These are phyloP conservation scores for Zygotorulaspora danielsina DNA, from an alignment of 805 yeast genomes.

Conservation along the genomic window DNA sequence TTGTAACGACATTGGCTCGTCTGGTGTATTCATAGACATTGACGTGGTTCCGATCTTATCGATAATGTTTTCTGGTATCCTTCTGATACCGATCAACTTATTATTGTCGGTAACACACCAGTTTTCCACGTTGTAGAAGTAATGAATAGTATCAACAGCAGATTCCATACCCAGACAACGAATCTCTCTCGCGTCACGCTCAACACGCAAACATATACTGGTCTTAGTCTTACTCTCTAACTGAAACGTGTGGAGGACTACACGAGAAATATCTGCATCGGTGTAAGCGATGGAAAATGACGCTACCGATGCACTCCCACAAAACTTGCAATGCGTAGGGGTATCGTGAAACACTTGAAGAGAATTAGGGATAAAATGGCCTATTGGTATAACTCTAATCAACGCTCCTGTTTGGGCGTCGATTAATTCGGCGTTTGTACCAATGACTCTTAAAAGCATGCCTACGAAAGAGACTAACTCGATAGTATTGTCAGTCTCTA, in stretches of 20 bases:
- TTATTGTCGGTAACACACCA: conserved; percentile 81
- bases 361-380: conserved; percentile 54
- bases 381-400: conserved; percentile 57
- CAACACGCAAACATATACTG: conserved; percentile 80
- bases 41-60: conserved; percentile 13
- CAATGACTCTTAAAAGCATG: conserved; percentile 59
- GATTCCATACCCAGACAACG: conserved; percentile 83
- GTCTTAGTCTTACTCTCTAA: conserved; percentile 72
- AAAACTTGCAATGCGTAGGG: conserved; percentile 84
- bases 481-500: conserved; percentile 35
- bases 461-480: conserved; percentile 68
- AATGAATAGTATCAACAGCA: conserved; percentile 63
- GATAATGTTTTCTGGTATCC: conserved; percentile 34
- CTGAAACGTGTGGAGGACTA: conserved; percentile 66
- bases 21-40: conserved; percentile 5
- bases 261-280: conserved; percentile 21
- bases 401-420: conserved; percentile 78
- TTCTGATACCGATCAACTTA: conserved; percentile 63
- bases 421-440: conserved; percentile 56
- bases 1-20: conserved; percentile 5
- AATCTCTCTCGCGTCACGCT: conserved; percentile 87
- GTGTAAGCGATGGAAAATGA: conserved; percentile 71
- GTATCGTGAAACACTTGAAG: conserved; percentile 74
- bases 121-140: conserved; percentile 61
- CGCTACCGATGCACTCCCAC: conserved; percentile 81